Conservation (phyloP, 2,329 filamentous ascomycete species). For the Aspergillus piperis region DNA sequence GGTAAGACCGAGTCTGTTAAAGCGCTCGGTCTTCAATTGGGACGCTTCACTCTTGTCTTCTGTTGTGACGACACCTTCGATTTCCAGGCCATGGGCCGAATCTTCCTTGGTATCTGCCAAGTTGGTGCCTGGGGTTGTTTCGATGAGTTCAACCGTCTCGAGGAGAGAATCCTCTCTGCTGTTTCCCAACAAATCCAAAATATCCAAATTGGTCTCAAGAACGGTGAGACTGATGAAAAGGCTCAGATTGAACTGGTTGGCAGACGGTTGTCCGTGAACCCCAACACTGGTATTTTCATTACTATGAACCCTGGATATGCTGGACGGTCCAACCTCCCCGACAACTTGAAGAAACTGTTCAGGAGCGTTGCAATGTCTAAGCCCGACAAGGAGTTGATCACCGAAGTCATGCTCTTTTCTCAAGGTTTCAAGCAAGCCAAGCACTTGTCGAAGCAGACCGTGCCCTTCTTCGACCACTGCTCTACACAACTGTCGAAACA, state of each 20-base stretch:
- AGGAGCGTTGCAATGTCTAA: conserved; percentile 99
- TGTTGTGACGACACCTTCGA: conserved; percentile 99
- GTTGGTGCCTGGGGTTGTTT: conserved; percentile 99
- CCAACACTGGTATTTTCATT: conserved; percentile 97
- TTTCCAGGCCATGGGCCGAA: conserved; percentile 99
- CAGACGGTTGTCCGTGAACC: conserved; percentile 83
- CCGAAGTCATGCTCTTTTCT: conserved; percentile 99
- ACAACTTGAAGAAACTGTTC: conserved; percentile 99
- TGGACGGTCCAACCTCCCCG: conserved; percentile 93
- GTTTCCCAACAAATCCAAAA: conserved; percentile 99
- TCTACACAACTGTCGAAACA: conserved; percentile 82
- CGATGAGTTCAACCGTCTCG: conserved; percentile 98
- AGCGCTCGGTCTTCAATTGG: conserved; percentile 91
- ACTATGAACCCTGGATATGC: conserved; percentile 99
- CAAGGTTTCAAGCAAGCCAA: conserved; percentile 98
- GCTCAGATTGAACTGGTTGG: conserved; percentile 93
- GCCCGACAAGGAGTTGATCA: conserved; percentile 98
- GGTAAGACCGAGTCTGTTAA: conserved; percentile 99
- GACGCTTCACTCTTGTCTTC: conserved; percentile 96
- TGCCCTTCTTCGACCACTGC: conserved; percentile 97
- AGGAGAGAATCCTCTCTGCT: conserved; percentile 94
- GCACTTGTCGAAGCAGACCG: conserved; percentile 86
- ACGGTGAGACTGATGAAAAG: conserved; percentile 76
- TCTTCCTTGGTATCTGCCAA: conserved; percentile 98
- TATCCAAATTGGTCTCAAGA: conserved; percentile 92